Evolutionary conservation across 2,329 filamentous ascomycete genomes (phyloP).

Genomic region (Ceratocystis albifundus): DNA sequence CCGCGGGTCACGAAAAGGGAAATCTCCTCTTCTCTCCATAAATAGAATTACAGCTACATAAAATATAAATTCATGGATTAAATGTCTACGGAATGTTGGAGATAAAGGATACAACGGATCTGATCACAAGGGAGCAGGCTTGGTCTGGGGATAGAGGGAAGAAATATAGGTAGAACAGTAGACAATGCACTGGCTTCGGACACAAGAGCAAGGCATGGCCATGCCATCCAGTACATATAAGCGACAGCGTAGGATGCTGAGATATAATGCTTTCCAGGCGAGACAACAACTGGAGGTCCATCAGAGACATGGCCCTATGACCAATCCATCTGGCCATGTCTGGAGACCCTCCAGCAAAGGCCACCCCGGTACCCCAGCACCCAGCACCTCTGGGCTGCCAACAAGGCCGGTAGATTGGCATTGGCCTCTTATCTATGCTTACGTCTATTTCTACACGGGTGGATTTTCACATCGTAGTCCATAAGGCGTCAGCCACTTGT

Average conservation of each 20-base stretch:
- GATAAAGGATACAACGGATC: no score
- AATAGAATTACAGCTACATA: no score
- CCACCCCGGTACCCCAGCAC: background rate
- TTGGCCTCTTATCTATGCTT: background rate
- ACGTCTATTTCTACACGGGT: no score
- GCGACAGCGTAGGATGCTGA: background rate
- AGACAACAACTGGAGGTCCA: background rate
- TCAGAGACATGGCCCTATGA: background rate
- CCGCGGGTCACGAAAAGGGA: background rate
- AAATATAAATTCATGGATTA: no score
- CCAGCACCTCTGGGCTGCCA: background rate
- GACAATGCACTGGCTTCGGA: background rate
- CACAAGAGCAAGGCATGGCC: background rate
- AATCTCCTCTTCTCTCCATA: background rate
- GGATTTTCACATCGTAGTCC: no score
- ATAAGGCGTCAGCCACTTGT: background rate
- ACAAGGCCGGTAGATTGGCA: background rate
- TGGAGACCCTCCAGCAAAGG: background rate
- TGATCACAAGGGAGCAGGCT: no score
- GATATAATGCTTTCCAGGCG: background rate
- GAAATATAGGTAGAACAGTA: background rate
- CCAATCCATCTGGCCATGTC: background rate
- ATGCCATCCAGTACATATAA: background rate
- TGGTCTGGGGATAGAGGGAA: background rate
- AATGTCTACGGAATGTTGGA: no score